These are phyloP conservation scores for Aspergillus sp. DNA, from an alignment of 2,329 filamentous ascomycete species.

Conservation along the genomic window DNA sequence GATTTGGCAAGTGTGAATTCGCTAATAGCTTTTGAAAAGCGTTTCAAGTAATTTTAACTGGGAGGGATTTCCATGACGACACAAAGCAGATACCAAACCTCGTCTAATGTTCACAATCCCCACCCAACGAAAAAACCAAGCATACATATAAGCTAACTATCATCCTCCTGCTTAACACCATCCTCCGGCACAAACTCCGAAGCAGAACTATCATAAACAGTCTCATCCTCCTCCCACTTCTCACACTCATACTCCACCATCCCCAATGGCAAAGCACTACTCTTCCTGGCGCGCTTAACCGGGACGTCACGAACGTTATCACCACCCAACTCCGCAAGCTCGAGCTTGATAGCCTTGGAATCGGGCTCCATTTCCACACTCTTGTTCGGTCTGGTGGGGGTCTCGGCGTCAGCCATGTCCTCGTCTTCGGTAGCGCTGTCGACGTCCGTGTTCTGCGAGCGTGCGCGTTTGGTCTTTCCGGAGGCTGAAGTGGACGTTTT, in stretches of 20 bases:
- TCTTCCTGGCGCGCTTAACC: conserved; percentile 15
- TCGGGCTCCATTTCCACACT: conserved; percentile 6
- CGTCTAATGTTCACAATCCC: no score
- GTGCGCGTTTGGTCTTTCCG: conserved; percentile 8
- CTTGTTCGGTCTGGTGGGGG: background rate
- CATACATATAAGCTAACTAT: background rate
- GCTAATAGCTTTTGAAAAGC: no score
- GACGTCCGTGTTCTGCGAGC: background rate
- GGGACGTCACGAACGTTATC: conserved; percentile 1
- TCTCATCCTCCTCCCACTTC: conserved; percentile 4
- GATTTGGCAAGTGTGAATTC: no score
- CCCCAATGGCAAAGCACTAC: conserved; percentile 9
- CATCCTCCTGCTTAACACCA: conserved; percentile 1
- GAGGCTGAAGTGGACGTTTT: background rate
- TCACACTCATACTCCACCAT: conserved; percentile 14
- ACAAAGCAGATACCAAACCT: no score
- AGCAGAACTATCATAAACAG: conserved; percentile 7
- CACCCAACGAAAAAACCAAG: background rate
- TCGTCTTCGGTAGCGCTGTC: conserved; percentile 1
- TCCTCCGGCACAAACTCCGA: conserved; percentile 16
- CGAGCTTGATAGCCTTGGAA: background rate
- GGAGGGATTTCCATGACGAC: no score
- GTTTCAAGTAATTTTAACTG: no score
- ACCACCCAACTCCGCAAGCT: conserved; percentile 1
- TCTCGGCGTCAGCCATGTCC: background rate